Conservation (phyloP, 345 rosid species). For the Arabidopsis suecica region DNA sequence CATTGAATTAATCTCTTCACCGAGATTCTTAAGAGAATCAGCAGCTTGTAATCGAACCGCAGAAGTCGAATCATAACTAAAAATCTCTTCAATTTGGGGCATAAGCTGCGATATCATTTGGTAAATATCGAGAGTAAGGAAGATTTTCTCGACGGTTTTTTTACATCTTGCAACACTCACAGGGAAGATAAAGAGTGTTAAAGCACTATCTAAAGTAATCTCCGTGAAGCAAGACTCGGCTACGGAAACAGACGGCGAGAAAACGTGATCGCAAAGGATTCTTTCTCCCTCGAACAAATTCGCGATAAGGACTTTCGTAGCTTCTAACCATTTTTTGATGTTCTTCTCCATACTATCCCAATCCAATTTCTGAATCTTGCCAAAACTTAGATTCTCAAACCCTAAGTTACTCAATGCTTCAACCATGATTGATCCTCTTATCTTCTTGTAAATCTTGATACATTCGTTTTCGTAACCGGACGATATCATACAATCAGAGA, state of each 20-base stretch:
- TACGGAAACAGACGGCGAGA: conserved; percentile 55
- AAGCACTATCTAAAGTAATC: conserved; percentile 74
- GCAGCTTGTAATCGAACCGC: conserved; percentile 61
- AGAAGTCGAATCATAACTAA: conserved; percentile 58
- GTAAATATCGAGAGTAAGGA: conserved; percentile 70
- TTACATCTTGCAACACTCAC: conserved; percentile 56
- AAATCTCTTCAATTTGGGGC: conserved; percentile 62
- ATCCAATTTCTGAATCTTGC: conserved; percentile 66
- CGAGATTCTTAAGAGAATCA: conserved; percentile 54
- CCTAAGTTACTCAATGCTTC: conserved; percentile 70
- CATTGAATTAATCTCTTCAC: conserved; percentile 51
- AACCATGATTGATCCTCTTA: conserved; percentile 70
- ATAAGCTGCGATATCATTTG: conserved; percentile 53
- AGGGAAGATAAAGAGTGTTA: conserved; percentile 66
- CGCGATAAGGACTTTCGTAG: conserved; percentile 53
- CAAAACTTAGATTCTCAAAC: conserved; percentile 53
- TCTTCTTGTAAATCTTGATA: conserved; percentile 54
- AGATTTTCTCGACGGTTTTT: conserved; percentile 62
- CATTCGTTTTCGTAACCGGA: conserved; percentile 80
- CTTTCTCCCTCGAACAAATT: conserved; percentile 68
- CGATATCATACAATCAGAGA: conserved; percentile 89
- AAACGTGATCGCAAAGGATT: conserved; percentile 70
- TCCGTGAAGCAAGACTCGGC: conserved; percentile 76
- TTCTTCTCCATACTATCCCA: conserved; percentile 73
- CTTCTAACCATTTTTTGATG: conserved; percentile 62